Evolutionary conservation across 2,329 filamentous ascomycete species (phyloP).

Genomic region (Cladosporium sp.): DNA sequence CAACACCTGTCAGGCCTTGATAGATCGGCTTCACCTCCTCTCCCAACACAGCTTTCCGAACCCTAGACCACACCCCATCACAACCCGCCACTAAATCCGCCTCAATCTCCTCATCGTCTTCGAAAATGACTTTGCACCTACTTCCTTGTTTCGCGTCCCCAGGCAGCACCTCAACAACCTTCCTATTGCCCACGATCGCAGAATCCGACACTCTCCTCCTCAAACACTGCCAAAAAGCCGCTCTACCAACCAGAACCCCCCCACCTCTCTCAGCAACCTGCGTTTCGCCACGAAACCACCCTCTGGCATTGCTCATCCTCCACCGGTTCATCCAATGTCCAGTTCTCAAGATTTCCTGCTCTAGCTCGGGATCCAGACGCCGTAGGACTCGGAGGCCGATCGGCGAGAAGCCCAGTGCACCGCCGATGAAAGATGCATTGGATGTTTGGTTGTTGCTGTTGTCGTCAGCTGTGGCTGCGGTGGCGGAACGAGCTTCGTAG

Average conservation of each 20-base stretch:
- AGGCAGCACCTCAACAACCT: conserved; percentile 20
- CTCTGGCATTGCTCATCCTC: conserved; percentile 18
- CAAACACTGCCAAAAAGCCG: conserved; percentile 18
- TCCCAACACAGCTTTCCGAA: conserved; percentile 40
- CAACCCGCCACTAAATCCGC: conserved; percentile 22
- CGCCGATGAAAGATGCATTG: conserved; percentile 20
- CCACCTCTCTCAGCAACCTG: background rate
- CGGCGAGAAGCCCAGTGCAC: conserved; percentile 18
- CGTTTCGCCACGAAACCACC: conserved; percentile 12
- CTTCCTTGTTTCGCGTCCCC: background rate
- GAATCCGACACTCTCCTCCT: conserved; percentile 16
- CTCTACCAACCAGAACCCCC: conserved; percentile 18
- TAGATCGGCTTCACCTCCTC: conserved; percentile 38
- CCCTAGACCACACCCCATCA: conserved; percentile 27
- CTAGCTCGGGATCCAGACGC: conserved; percentile 13
- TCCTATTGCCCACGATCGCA: background rate
- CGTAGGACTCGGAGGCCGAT: conserved; percentile 21
- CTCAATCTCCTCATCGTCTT: conserved; percentile 12
- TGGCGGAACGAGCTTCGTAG: conserved; percentile 16
- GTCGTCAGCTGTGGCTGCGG: background rate
- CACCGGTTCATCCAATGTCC: conserved; percentile 16
- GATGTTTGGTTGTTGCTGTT: background rate
- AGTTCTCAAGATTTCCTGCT: conserved; percentile 12
- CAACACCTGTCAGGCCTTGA: conserved; percentile 48
- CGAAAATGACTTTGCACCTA: conserved; percentile 10